Evolutionary conservation across 257 asterid genomes (phyloP), one percentile per base, ranked within the genome.

Genomic region (Cordia subcordata): DNA sequence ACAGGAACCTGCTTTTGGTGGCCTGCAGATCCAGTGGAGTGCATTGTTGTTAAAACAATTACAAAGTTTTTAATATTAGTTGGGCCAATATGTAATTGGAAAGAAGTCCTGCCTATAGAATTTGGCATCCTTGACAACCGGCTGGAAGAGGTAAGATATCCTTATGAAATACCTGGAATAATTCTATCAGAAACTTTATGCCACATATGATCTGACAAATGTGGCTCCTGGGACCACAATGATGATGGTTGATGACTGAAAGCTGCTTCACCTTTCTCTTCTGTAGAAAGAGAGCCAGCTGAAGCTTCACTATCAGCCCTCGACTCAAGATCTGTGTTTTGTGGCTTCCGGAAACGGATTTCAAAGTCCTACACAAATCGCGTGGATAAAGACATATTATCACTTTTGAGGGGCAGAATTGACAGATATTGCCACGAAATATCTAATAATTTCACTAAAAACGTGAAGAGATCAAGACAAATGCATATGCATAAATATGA

Each of bases 241-340:
- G 81, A 72, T 58, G 75, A 68, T 53, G 65, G 55, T 68, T 58
- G 83, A 71, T 72, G 62, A 55, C 80, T 78, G 45, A 78, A 60
- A 70, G 71, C 67, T 40, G 66, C 61, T 63, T 70, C 85, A 53
- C 76, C 75, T 55, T 54, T 67, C 64, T 61, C 64, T 53, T 78
- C 89, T 65, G 72, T 70, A 27, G 87, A 77, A 47, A 81, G 64
- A 59, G 88, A 82, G 74, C 81, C 90, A 65, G 56, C 70, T 35
- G 86, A 80, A 60, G 73, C 74, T 65, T 85, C 88, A 71, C 80
- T 88, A 45, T 64, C 82, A 61, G 52, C 69, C 69, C 72, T 76
- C 44, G 82, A 27, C 65, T 72, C 86, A 56, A 61, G 23, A 49
- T 52, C 79, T 63, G 63, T 18, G 55, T 40, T 70, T 68, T 64